Evolutionary conservation across 1,139 yeast species (phyloP), one percentile per base, ranked within the genome.

Genomic region (Eremothecium cymbalariae): DNA sequence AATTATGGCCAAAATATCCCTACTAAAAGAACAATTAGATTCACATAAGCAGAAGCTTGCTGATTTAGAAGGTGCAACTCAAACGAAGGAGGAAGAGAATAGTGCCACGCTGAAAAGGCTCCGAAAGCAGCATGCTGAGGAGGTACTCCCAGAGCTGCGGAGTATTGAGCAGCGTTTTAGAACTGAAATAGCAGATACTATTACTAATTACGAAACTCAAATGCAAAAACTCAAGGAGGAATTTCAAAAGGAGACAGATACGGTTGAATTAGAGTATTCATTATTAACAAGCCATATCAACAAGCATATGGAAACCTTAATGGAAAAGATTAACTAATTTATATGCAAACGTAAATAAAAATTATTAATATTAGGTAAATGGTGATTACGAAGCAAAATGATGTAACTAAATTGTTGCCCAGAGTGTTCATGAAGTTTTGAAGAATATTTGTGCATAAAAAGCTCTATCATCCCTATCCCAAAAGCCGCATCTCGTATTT

Each of bases 391-490:
- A 9, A 11, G 28, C 16, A 25, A 25, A n/a, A 14, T 8, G 17
- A 25, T 14, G 18, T 8, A 8, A 13, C 7, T 25, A 18, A 14
- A 9, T 8, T 8, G 8, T 8, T 19, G 8, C 22, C 22, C 22
- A 19, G 22, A 9, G 8, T 9, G 8, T 8, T 19, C 8, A 8
- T 8, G 22, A 8, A 19, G 22, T 19, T 19, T 38, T 34, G 28
- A 53, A 53, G 25, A 51, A 50, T 11, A 54, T 14, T 28, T 53
- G 58, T n/a, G 50, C 36, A 32, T 48, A 51, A 20, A 50, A 45
- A 12, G 31, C 34, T 6, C 39, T 33, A 2, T 36, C 27, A 17
- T 43, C 47, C 7, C 31, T 20, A 25, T 50, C 51, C 59, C 59
- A 54, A 33, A 42, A 46, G 5, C 52, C 38, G 32, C 48, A 50